A percentile compares a stretch with the other conserved stretches of the same genome.
These are phyloP conservation scores for Auriculariales sp. DNA, from an alignment of 768 basidiomycete genomes.

Conservation along the genomic window DNA sequence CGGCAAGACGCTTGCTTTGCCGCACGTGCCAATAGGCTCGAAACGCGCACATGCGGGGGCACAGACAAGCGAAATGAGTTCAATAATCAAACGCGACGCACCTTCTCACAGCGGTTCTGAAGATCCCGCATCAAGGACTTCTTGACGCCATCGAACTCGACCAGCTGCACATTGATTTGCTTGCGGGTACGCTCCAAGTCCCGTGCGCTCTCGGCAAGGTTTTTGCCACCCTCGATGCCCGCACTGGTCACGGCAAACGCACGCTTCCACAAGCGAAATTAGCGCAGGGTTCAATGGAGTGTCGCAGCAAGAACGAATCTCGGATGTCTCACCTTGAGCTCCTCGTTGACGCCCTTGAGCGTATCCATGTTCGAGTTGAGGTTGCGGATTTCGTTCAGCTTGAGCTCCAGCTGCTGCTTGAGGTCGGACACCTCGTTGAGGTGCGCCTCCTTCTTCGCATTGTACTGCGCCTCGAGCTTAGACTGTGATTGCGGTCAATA, in stretches of 20 bases:
- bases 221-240: slow-evolving; percentile 93
- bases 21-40: no score
- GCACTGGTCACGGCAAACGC: slow-evolving; percentile 95
- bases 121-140: slow-evolving; percentile 97
- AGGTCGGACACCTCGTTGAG: slow-evolving; percentile 72
- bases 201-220: slow-evolving; percentile 90
- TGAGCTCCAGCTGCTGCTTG: slow-evolving; percentile 80
- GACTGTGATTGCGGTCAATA: slow-evolving; percentile 30
- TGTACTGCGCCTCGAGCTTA: slow-evolving; percentile 89
- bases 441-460: slow-evolving; percentile 82
- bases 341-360: slow-evolving; percentile 92
- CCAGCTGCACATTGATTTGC: slow-evolving; percentile 92
- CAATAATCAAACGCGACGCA: slow-evolving; percentile 16
- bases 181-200: slow-evolving; percentile 95
- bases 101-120: slow-evolving; percentile 99
- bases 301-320: slow-evolving; percentile 3
- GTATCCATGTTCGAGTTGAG: slow-evolving; percentile 80
- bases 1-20: not conserved
- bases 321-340: slow-evolving; percentile 70
- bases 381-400: slow-evolving; percentile 67
- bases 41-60: no score
- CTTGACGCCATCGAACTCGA: slow-evolving; percentile 97
- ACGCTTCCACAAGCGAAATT: slow-evolving; percentile 40
- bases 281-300: slow-evolving; percentile 7
- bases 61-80: not conserved